A percentile compares a stretch with the other conserved stretches of the same genome.
Conservation (phyloP, 805 yeast species). For the Hermanozyma aechmeae region DNA sequence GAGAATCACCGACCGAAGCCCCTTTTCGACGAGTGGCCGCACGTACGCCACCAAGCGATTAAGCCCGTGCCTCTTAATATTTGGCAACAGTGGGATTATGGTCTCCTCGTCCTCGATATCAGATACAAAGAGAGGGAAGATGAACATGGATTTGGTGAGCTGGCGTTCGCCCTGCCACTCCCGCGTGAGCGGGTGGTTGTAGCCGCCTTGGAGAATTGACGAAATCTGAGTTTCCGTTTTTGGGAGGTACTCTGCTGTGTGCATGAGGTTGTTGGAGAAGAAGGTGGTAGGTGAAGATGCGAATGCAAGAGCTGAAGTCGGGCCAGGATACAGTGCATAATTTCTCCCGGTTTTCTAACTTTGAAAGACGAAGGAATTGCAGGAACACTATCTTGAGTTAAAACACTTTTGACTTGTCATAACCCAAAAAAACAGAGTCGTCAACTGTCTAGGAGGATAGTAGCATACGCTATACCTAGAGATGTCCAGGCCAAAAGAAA, state of each 20-base stretch:
- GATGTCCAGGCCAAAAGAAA: too few species aligned
- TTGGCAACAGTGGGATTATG: conserved; percentile 70
- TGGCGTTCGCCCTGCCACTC: conserved; percentile 88
- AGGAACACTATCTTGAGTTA: too few species aligned
- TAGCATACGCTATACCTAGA: too few species aligned
- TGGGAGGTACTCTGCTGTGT: conserved; percentile 62
- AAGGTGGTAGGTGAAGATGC: not conserved
- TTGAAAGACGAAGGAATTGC: too few species aligned
- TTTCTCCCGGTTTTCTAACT: too few species aligned
- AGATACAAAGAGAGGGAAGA: conserved; percentile 82
- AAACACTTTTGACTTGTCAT: too few species aligned
- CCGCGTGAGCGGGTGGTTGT: conserved; percentile 80
- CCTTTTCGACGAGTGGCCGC: conserved; percentile 60
- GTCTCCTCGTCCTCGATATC: conserved; percentile 76
- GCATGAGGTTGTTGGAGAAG: conserved; percentile 33
- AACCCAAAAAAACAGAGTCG: too few species aligned
- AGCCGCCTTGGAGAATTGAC: conserved; percentile 86
- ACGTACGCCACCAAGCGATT: conserved; percentile 72
- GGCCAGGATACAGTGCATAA: too few species aligned
- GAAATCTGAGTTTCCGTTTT: conserved; percentile 51
- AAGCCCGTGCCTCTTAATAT: conserved; percentile 80
- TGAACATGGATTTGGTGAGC: conserved; percentile 79
- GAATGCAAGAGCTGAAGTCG: too few species aligned
- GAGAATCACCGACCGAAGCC: conserved; percentile 75
- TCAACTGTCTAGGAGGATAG: too few species aligned